Evolutionary conservation across 139 green algal species (phyloP).

Genomic region (Auxenochlorella protothecoides): DNA sequence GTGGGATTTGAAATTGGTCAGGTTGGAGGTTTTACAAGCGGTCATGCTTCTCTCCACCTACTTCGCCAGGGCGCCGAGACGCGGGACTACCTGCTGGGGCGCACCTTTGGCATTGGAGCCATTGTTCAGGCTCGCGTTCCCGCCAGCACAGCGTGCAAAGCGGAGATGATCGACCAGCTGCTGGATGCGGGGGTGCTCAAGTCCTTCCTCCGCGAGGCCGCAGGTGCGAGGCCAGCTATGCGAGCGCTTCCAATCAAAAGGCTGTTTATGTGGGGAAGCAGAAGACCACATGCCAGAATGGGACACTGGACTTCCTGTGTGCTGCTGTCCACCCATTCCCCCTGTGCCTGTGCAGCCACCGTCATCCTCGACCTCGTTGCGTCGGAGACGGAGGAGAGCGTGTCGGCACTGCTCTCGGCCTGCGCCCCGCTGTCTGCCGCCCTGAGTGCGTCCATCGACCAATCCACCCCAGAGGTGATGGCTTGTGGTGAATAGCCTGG

Average conservation of each 20-base stretch:
- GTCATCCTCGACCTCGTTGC: constrained; percentile 36
- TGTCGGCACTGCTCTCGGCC: no score
- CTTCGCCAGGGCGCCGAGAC: constrained; percentile 9
- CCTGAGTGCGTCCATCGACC: no score
- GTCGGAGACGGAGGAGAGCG: no score
- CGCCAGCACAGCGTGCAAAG: background rate
- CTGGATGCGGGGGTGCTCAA: constrained; percentile 41
- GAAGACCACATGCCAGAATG: no score
- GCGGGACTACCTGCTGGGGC: constrained; percentile 53
- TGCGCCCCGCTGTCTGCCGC: no score
- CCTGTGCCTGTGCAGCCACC: constrained; percentile 4
- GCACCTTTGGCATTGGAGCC: constrained; percentile 54
- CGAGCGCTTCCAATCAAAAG: background rate
- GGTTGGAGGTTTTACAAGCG: no score
- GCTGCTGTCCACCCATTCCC: background rate
- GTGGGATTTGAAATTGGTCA: no score
- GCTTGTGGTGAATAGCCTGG: no score
- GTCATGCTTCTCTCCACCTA: no score
- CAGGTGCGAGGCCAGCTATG: constrained; percentile 5
- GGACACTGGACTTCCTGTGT: no score
- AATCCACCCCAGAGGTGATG: no score
- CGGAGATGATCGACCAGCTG: constrained; percentile 22
- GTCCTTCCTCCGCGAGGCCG: constrained; percentile 54
- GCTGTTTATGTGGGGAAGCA: no score
- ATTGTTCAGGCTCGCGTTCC: constrained; percentile 34